Percentiles rank a stretch among this genome's conserved stretches.
phyloP scores from a whole-genome alignment of 1,284 basidiomycete species.

The Ceratobasidium papillatum region DNA sequence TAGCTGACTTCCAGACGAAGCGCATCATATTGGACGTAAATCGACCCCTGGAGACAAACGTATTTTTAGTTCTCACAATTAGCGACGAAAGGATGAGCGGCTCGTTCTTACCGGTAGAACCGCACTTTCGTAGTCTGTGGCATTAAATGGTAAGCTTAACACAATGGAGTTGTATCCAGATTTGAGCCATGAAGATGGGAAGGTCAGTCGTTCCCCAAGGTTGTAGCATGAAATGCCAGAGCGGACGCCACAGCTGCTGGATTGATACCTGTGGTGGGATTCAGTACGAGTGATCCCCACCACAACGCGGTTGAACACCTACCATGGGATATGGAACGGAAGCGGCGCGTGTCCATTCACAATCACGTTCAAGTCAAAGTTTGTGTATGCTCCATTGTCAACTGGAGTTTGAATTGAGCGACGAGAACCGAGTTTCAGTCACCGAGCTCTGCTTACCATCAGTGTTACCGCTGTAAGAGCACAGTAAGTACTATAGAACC shows the following conservation, averaged over 20 bases:
- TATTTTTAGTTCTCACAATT: background rate
- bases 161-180: constrained; percentile 45
- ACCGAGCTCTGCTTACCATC: constrained; percentile 36
- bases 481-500: background rate
- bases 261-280: constrained; percentile 44
- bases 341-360: constrained; percentile 47
- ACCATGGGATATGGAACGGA: constrained; percentile 46
- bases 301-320: background rate
- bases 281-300: background rate
- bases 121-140: constrained; percentile 41
- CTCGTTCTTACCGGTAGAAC: constrained; percentile 7
- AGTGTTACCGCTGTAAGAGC: constrained; percentile 9
- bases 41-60: constrained; percentile 36
- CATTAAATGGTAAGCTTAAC: constrained; percentile 49
- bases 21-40: constrained; percentile 49
- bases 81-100: background rate
- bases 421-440: background rate
- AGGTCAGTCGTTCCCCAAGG: constrained; percentile 45
- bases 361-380: constrained; percentile 46
- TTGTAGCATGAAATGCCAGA: constrained; percentile 48
- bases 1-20: constrained; percentile 47
- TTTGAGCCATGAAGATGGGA: constrained; percentile 45
- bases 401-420: constrained; percentile 47
- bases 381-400: constrained; percentile 47
- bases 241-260: constrained; percentile 47